Base-by-base conservation (phyloP, 495 filamentous ascomycete genomes). In the Neurospora sp. region DNA sequence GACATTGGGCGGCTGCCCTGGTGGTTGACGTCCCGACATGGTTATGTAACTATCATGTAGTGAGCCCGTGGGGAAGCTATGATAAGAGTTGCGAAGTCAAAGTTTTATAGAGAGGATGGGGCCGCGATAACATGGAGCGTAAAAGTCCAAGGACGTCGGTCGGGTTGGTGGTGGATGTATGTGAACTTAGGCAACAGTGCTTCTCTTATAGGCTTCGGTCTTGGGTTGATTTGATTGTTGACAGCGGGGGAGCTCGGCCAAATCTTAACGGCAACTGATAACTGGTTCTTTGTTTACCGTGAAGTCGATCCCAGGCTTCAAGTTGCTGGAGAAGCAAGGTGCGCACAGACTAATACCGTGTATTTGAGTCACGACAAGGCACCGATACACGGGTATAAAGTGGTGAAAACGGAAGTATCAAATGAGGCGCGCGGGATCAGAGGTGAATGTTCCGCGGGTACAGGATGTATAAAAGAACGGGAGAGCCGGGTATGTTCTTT, bases 1-100 rank as follows among this genome's bases (percentile, higher is more conserved):
- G 27, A 84, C 80, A 18, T 80, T 66, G 54, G 54, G 54, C 54
- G 54, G 54, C 54, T 66, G 54, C 27, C 54, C 54, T 35, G 54
- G 31, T 66, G 54, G 31, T 66, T 66, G 54, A 66, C 54, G 54
- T 66, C 54, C 54, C 3, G 54, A 18, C 54, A 66, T 66, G 14
- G 27, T 31, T 66, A 37, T 18, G 31, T 35, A 66, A 16, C 7
- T 16, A 66, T 27, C 27, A 66, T 35, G 14, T n/a, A 66, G 27
- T 4, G 14, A 66, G 54, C 12, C 3, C 12, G 54, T 66, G 54
- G 54, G 14, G 7, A 35, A 66, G 54, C 1, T 35, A 66, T 35
- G 54, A 23, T 37, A 37, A 66, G 27, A 66, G 6, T 35, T 35
- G 54, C 6, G 27, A 66, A 18, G 54, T 66, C 14, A 66, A 66